Conservation (phyloP, 441 rosid species). For the Erodium trifolium region DNA sequence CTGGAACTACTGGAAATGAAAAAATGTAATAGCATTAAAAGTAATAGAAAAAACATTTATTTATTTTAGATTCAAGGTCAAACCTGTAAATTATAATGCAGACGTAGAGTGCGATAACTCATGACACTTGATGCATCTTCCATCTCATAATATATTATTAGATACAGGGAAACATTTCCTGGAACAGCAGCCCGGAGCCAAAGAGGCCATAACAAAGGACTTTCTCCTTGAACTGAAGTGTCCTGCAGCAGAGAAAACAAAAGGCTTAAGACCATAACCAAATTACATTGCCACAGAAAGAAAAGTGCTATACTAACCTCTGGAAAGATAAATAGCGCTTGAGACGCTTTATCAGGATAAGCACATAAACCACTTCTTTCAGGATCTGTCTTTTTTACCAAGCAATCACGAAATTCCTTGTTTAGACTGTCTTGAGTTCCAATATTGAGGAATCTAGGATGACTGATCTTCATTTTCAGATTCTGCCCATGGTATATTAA, state of each 20-base stretch:
- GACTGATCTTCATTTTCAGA: slow-evolving; percentile 85
- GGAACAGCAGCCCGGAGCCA: slow-evolving; percentile 95
- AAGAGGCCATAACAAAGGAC: slow-evolving; percentile 74
- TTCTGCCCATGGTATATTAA: slow-evolving; percentile 44
- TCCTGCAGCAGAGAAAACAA: slow-evolving; percentile 44
- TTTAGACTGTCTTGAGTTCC: slow-evolving; percentile 51
- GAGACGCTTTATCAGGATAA: slow-evolving; percentile 30
- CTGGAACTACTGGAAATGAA: background rate
- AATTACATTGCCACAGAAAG: slow-evolving; percentile 19
- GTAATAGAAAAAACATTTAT: background rate
- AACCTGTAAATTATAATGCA: slow-evolving; percentile 78
- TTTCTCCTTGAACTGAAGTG: slow-evolving; percentile 42
- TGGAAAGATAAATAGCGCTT: slow-evolving; percentile 61
- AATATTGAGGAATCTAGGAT: slow-evolving; percentile 62
- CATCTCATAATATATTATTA: slow-evolving; percentile 80
- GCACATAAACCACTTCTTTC: slow-evolving; percentile 28
- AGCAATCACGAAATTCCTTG: slow-evolving; percentile 55
- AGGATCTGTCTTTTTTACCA: slow-evolving; percentile 37
- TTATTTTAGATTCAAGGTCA: slow-evolving; percentile 12
- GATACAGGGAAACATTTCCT: slow-evolving; percentile 54
- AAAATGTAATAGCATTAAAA: background rate
- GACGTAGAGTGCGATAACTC: slow-evolving; percentile 79
- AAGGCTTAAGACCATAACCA: slow-evolving; percentile 22
- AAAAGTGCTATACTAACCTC: slow-evolving; percentile 47
- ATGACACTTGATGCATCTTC: slow-evolving; percentile 63